Evolutionary conservation across 2,329 filamentous ascomycete species (phyloP), one percentile per base, ranked within the genome.

Genomic region (Diaporthe eres): DNA sequence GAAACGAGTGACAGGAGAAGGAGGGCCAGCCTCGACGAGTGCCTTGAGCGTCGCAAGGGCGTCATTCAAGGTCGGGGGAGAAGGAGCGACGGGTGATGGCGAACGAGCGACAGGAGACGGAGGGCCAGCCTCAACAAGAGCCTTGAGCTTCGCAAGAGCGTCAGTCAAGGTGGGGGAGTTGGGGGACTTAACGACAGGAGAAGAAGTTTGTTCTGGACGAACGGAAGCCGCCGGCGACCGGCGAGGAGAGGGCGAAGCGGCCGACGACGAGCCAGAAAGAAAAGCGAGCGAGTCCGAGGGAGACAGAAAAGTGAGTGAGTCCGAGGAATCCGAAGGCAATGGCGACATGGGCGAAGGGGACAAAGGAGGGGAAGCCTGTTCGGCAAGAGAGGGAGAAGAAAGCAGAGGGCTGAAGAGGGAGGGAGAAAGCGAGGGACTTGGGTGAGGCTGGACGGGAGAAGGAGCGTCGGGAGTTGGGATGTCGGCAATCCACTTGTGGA

Each of bases 401-500:
- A 31, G 13, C 1, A 34, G 47, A 25, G 65, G 49, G 22, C 51
- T 34, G 68, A 74, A 75, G 71, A 74, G 31, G 1, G 74, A 75
- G 6, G 49, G n/a, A 37, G 51, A 49, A 31, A 68, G 47, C 6
- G 37, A 44, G 37, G 63, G n/a, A n/a, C 31, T 15, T 28, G 5
- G 39, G 31, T 28, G 12, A 13, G 53, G 37, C 6, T n/a, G 22
- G 9, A 44, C 12, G 3, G 22, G 68, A 4, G n/a, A 55, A 67
- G 57, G 67, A 67, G 22, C 28, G 73, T 19, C 55, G 19, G 39
- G 71, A 13, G 53, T 57, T 44, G 58, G 71, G 31, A 76, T 42
- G 47, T 76, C 49, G 31, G 51, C 49, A 15, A 76, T 25, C 74
- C 74, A 76, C 4, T 63, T 44, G 47, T 55, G 53, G 53, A 74